Conservation (phyloP, 345 rosid genomes). For the Salix dunnii region DNA sequence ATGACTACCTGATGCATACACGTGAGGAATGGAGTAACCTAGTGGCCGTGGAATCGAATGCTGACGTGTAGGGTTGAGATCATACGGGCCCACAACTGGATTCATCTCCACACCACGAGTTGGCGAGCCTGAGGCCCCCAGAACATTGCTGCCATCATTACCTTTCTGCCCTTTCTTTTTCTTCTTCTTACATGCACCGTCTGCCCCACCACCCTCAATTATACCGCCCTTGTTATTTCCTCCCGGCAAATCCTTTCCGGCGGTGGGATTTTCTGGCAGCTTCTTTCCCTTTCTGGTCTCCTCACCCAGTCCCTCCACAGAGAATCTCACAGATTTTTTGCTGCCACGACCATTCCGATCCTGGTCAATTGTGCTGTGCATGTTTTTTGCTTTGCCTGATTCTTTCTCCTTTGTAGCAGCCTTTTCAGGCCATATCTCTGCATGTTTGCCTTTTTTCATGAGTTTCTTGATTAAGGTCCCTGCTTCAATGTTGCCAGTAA, state of each 20-base stretch:
- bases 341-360: not conserved
- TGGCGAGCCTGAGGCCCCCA: slow-evolving; percentile 1
- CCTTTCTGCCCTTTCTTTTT: not conserved
- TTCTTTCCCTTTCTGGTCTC: not conserved
- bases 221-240: not conserved
- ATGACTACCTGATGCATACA: slow-evolving; percentile 1
- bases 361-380: not conserved
- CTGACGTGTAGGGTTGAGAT: slow-evolving; percentile 12
- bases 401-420: not conserved
- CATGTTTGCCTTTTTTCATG: slow-evolving; percentile 18
- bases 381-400: not conserved
- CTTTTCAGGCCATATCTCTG: slow-evolving; percentile 25
- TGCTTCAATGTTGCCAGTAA: slow-evolving; percentile 23
- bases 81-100: slow-evolving; percentile 13
- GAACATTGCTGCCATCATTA: not conserved
- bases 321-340: not conserved
- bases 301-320: not conserved
- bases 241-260: not conserved
- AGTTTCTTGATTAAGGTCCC: slow-evolving; percentile 28
- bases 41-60: slow-evolving; percentile 6
- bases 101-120: not conserved
- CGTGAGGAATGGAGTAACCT: slow-evolving; percentile 5
- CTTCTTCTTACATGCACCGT: slow-evolving; percentile 5
- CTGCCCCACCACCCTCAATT: not conserved
- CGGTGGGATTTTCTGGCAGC: not conserved